Percentiles rank a stretch among this genome's conserved stretches.
Evolutionary conservation across 2,329 filamentous ascomycete genomes (phyloP).

Genomic region (Camillea tinctor): DNA sequence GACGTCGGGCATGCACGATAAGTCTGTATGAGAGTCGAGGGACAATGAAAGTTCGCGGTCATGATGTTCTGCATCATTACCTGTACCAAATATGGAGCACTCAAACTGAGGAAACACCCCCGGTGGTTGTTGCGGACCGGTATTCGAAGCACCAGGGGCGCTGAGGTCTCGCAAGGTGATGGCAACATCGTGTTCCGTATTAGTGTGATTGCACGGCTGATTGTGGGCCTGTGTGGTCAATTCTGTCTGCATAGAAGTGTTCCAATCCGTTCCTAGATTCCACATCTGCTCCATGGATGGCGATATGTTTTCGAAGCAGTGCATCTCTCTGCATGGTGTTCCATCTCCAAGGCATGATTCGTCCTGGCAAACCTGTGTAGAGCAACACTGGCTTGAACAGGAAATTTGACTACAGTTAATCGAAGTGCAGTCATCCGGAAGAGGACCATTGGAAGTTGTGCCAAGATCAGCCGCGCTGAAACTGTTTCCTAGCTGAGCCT

Average conservation of each 20-base stretch:
- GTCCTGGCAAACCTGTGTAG: conserved; percentile 25
- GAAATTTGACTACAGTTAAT: conserved; percentile 1
- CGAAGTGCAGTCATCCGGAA: not conserved
- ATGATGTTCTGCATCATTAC: conserved; percentile 11
- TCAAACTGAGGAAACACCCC: conserved; percentile 13
- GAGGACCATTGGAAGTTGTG: not conserved
- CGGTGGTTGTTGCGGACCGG: conserved; percentile 7
- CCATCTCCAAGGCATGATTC: conserved; percentile 28
- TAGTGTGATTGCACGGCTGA: conserved; percentile 27
- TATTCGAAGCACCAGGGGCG: conserved; percentile 17
- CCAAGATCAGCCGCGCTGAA: conserved; percentile 9
- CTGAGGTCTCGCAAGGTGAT: conserved; percentile 27
- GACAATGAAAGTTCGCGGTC: conserved; percentile 8
- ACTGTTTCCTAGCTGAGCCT: not conserved
- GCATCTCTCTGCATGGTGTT: conserved; percentile 26
- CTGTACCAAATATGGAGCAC: conserved; percentile 10
- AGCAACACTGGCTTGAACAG: conserved; percentile 2
- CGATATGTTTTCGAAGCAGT: conserved; percentile 22
- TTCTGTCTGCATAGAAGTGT: conserved; percentile 7
- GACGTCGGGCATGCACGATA: conserved; percentile 5
- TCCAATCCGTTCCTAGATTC: conserved; percentile 16
- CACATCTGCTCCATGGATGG: conserved; percentile 15
- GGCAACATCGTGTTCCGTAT: conserved; percentile 32
- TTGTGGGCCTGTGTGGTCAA: conserved; percentile 5
- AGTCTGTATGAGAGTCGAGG: conserved; percentile 6